Evolutionary conservation across 768 basidiomycete species (phyloP).

Genomic region (Candolleomyces eurysporus): DNA sequence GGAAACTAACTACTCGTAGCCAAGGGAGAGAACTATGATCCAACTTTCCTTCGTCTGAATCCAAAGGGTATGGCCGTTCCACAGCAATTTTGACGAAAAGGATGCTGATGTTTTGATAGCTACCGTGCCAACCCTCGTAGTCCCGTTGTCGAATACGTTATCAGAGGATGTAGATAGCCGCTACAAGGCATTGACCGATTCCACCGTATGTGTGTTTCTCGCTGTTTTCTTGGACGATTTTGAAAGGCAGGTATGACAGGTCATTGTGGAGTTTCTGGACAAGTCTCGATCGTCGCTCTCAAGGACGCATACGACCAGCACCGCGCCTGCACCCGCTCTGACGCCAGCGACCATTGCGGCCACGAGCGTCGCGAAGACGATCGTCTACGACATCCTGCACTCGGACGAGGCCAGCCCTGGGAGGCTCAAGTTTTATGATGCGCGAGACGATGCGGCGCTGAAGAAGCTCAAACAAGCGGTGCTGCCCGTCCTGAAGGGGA

Average conservation of each 20-base stretch:
- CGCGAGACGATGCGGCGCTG: conserved; percentile 54
- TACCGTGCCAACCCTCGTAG: conserved; percentile 79
- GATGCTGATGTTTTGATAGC: conserved; percentile 35
- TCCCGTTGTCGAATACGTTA: conserved; percentile 77
- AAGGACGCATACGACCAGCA: conserved; percentile 65
- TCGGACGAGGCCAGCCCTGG: conserved; percentile 62
- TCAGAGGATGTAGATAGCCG: conserved; percentile 68
- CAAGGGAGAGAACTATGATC: conserved; percentile 78
- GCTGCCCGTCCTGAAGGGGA: conserved; percentile 41
- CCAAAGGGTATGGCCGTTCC: conserved; percentile 55
- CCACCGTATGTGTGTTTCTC: conserved; percentile 46
- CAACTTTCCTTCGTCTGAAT: conserved; percentile 75
- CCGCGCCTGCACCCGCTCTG: conserved; percentile 71
- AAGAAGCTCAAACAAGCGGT: conserved; percentile 41
- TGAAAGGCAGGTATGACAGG: conserved; percentile 36
- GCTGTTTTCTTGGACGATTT: neutral
- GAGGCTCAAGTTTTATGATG: conserved; percentile 56
- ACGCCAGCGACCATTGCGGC: conserved; percentile 82
- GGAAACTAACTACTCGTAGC: conserved; percentile 32
- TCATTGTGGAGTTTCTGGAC: conserved; percentile 79
- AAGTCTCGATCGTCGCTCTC: conserved; percentile 73
- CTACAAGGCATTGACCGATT: conserved; percentile 77
- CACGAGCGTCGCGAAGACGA: conserved; percentile 44
- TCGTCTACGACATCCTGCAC: conserved; percentile 58
- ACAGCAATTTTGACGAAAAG: neutral